Evolutionary conservation across 2,329 filamentous ascomycete species (phyloP).

Genomic region (Colletotrichum agaves): DNA sequence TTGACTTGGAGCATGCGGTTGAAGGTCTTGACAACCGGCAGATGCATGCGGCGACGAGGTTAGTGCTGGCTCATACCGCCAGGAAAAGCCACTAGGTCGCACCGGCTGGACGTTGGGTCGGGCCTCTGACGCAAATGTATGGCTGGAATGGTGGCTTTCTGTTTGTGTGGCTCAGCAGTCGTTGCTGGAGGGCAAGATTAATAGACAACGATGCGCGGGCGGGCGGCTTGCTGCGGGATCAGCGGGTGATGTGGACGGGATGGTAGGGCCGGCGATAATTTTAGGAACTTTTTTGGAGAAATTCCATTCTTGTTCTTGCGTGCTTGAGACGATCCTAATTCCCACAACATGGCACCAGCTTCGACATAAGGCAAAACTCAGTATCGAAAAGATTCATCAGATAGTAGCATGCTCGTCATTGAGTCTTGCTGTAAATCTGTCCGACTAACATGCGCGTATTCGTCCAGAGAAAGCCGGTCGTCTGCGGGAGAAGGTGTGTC

Average conservation of each 20-base stretch:
- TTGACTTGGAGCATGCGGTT: not conserved
- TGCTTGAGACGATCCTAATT: not conserved
- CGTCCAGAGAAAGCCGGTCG: too few relatives aligned
- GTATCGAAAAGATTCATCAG: conserved; percentile 6
- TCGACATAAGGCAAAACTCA: not conserved
- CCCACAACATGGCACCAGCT: not conserved
- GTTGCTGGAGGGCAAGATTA: not conserved
- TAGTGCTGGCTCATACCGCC: conserved; percentile 19
- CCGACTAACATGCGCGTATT: not conserved
- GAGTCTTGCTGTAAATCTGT: not conserved
- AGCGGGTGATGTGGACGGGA: conserved; percentile 1
- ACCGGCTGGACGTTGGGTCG: not conserved
- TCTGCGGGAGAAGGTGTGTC: not conserved
- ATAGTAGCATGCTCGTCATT: not conserved
- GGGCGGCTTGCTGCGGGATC: conserved; percentile 20
- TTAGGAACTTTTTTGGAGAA: conserved; percentile 4
- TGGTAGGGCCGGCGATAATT: conserved; percentile 5
- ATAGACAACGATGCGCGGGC: not conserved
- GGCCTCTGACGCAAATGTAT: not conserved
- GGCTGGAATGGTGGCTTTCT: conserved; percentile 9
- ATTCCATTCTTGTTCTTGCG: not conserved
- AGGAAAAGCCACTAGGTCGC: conserved; percentile 10
- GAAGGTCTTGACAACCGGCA: conserved; percentile 19
- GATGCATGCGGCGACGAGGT: conserved; percentile 13
- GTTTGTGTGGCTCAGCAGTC: not conserved